Percentiles rank a stretch among this genome's conserved stretches.
phyloP scores from a whole-genome alignment of 1,139 yeast species.

The Candida smagusa region DNA sequence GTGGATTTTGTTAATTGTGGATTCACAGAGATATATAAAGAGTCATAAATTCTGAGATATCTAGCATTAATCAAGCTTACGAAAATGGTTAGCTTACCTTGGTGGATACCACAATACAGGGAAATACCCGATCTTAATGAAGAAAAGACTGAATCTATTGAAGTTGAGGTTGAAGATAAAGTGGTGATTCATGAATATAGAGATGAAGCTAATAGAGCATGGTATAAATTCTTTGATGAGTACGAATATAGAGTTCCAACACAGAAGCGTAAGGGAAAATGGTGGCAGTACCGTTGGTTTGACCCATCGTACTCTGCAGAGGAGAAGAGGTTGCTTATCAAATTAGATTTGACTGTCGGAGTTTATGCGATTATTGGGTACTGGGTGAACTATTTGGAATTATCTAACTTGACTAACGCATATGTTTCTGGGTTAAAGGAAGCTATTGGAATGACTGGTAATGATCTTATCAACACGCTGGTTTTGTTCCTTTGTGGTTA shows the following conservation, averaged over 20 bases:
- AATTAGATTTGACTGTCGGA: slow-evolving; percentile 24
- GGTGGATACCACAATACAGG: slow-evolving; percentile 21
- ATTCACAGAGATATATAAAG: too few species aligned
- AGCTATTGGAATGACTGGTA: slow-evolving; percentile 25
- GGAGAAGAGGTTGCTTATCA: slow-evolving; percentile 23
- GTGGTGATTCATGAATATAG: slow-evolving; percentile 19
- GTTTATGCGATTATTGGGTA: slow-evolving; percentile 26
- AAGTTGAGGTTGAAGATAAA: slow-evolving; percentile 1
- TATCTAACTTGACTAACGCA: slow-evolving; percentile 24
- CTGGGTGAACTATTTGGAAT: slow-evolving; percentile 24
- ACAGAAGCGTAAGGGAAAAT: slow-evolving; percentile 19
- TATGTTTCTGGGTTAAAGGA: slow-evolving; percentile 28
- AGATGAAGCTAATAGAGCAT: slow-evolving; percentile 28
- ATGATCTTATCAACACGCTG: slow-evolving; percentile 28
- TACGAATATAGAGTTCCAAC: slow-evolving; percentile 24
- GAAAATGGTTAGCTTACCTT: slow-evolving; percentile 11
- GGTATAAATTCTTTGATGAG: slow-evolving; percentile 32
- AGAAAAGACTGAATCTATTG: slow-evolving; percentile 2
- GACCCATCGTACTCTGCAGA: slow-evolving; percentile 15
- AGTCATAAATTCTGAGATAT: not conserved
- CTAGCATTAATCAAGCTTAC: not conserved
- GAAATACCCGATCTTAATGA: slow-evolving; percentile 11
- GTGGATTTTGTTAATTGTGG: too few species aligned
- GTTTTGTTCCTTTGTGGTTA: slow-evolving; percentile 25
- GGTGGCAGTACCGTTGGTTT: slow-evolving; percentile 21